These are phyloP conservation scores for Cyberlindnera americana DNA, from an alignment of 805 yeast genomes.

Conservation along the genomic window DNA sequence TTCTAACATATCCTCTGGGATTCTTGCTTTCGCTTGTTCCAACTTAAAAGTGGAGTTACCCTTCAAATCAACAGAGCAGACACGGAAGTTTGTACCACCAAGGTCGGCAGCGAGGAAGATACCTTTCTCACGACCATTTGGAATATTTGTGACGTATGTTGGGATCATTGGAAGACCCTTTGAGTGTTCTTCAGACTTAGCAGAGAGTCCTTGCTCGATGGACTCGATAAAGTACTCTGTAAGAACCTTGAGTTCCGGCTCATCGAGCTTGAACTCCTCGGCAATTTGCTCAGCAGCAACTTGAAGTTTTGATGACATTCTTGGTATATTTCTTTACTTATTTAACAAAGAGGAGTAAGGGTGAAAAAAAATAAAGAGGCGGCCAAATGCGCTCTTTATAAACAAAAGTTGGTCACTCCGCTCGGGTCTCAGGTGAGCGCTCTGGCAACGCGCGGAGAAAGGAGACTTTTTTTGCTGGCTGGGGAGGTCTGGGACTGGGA, in stretches of 20 bases:
- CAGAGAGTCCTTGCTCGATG: conserved; percentile 56
- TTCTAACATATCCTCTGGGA: conserved; percentile 72
- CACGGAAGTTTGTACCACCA: conserved; percentile 96
- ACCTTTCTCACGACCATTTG: conserved; percentile 83
- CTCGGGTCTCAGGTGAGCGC: not conserved
- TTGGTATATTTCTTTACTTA: not conserved
- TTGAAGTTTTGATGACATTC: conserved; percentile 1
- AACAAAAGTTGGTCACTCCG: not conserved
- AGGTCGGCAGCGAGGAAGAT: conserved; percentile 85
- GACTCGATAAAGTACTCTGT: conserved; percentile 53
- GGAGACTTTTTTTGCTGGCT: no score
- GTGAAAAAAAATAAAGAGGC: not conserved
- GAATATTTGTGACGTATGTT: conserved; percentile 78
- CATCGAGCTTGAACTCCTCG: conserved; percentile 22
- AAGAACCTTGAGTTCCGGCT: conserved; percentile 20
- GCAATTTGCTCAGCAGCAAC: conserved; percentile 18
- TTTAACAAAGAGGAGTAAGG: no score
- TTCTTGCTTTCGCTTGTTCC: conserved; percentile 71
- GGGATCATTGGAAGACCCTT: conserved; percentile 88
- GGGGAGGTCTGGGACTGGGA: no score
- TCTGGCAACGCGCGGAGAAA: no score
- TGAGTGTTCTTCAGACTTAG: conserved; percentile 35
- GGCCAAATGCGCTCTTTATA: no score
- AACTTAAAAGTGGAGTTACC: conserved; percentile 79
- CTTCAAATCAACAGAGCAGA: conserved; percentile 75